A percentile compares a stretch with the other conserved stretches of the same genome.
Evolutionary conservation across 306 rosid species (phyloP).

Genomic region (Lathyrus sativus): DNA sequence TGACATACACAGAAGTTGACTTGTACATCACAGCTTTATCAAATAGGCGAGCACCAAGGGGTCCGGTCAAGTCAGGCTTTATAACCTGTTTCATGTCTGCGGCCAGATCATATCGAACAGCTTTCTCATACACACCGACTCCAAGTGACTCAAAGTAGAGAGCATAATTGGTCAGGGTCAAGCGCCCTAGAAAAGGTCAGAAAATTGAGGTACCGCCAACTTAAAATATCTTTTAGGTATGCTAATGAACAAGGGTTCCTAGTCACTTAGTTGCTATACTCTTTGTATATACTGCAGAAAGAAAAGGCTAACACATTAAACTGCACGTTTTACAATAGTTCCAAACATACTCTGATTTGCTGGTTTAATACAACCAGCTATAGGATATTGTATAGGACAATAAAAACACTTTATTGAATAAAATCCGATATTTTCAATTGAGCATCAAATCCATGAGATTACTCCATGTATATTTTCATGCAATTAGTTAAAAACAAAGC

Average conservation of each 20-base stretch:
- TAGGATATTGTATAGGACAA: slow-evolving; percentile 6
- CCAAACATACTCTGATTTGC: slow-evolving; percentile 29
- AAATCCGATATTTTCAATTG: slow-evolving; percentile 10
- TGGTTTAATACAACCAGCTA: slow-evolving; percentile 26
- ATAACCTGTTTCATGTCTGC: slow-evolving; percentile 77
- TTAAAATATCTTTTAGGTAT: slow-evolving; percentile 4
- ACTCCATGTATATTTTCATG: background rate
- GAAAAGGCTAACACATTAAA: slow-evolving; percentile 33
- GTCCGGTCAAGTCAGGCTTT: slow-evolving; percentile 91
- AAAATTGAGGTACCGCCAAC: slow-evolving; percentile 30
- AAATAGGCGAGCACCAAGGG: slow-evolving; percentile 92
- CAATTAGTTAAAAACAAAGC: slow-evolving; percentile 5
- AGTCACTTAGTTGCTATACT: slow-evolving; percentile 3
- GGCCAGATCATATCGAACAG: slow-evolving; percentile 78
- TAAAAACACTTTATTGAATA: slow-evolving; percentile 18
- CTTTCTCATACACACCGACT: slow-evolving; percentile 80
- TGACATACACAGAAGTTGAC: slow-evolving; percentile 77
- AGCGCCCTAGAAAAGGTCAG: slow-evolving; percentile 63
- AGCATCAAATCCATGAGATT: slow-evolving; percentile 30
- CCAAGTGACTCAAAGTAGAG: slow-evolving; percentile 88
- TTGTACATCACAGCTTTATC: slow-evolving; percentile 95
- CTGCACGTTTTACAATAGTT: slow-evolving; percentile 7
- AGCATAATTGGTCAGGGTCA: slow-evolving; percentile 81
- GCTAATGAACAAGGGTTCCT: slow-evolving; percentile 18
- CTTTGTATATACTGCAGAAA: slow-evolving; percentile 27